Base-by-base conservation (phyloP, 2,329 filamentous ascomycete genomes). In the Lachnellula hyalina region DNA sequence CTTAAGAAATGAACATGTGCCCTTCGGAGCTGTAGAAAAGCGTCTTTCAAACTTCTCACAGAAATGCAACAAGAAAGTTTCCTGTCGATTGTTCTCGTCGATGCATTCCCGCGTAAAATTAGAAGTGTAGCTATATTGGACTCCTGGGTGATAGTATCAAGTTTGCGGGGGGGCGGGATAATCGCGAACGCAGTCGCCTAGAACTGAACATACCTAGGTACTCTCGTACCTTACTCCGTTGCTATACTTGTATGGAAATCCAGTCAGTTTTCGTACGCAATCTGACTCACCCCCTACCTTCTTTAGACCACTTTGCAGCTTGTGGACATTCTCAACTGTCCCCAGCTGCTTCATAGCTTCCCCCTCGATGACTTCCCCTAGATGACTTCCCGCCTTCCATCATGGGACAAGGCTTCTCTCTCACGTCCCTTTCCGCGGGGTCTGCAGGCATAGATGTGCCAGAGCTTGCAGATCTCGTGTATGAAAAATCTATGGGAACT, bases 401-500 rank as follows among this genome's bases (percentile, higher is more conserved):
- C 55, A 99, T 99, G 94, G 94, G 94, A 62, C 94, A 99, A 80
- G 92, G 90, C 62, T 96, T 96, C 75, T 96, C 93, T 59, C 84
- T 96, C 65, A 90, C 91, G 52, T 92, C 91, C 68, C 88, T 95
- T 61, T 94, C 91, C 52, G 90, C 90, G 60, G 94, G 92, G 70
- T 89, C 90, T 52, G 92, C 92, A 55, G 90, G 91, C 65, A 96
- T 99, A 71, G 93, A 99, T 72, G 84, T 95, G 28, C 88, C 92
- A 40, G 93, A 99, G 76, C 83, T 99, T 42, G 83, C 89, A 44
- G 94, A 97, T 69, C 77, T 97, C 56, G 84, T 87, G 38, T 96
- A 96, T 74, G 94, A 99, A 73, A 91, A 88, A 73, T 90, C 90
- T 36, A 83, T 99, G 67, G 93, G 93, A 47, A 90, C 88, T 62